Evolutionary conservation across 1,284 basidiomycete species (phyloP), one percentile per base, ranked within the genome.

Genomic region (Amylostereum areolatum): DNA sequence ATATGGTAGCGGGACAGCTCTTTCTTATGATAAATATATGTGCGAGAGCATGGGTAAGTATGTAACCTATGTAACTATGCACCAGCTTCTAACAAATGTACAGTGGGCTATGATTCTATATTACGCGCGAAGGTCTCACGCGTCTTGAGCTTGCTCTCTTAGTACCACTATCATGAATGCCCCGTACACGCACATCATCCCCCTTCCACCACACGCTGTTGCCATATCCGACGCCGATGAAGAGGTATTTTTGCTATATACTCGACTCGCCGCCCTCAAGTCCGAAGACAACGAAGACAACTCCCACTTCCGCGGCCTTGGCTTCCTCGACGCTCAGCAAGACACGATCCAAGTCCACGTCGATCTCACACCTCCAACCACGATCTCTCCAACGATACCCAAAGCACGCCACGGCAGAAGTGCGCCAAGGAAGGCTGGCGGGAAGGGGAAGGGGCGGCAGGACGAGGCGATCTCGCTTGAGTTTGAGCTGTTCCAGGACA

Each of bases 161-260:
- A n/a, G n/a, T n/a, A n/a, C n/a, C n/a, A n/a, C n/a, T n/a, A n/a
- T n/a, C n/a, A n/a, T n/a, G n/a, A n/a, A n/a, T n/a, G n/a, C n/a
- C n/a, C n/a, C n/a, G n/a, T n/a, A n/a, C n/a, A n/a, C n/a, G n/a
- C n/a, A n/a, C n/a, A n/a, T 74, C 7, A 57, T 79, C 46, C 65
- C 60, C 27, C 61, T 80, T 12, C 67, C 75, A 1, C 27, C 54
- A 1, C 69, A 65, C 24, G 76, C 75, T 6, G 73, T 73, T 44
- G 61, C 59, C 2, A 75, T 92, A 8, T 62, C 64, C 4, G 87
- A 93, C 60, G 79, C 85, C 25, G 89, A 92, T 48, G 89, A 92
- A 68, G 90, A 91, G 87, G 78, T 92, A 33, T 90, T 91, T 63
- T 70, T 89, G 9, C 70, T 90, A 12, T 93, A 92, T 66, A 85